Base-by-base conservation (phyloP, 768 basidiomycete genomes). In the Tubosaeta brunneosetosa region DNA sequence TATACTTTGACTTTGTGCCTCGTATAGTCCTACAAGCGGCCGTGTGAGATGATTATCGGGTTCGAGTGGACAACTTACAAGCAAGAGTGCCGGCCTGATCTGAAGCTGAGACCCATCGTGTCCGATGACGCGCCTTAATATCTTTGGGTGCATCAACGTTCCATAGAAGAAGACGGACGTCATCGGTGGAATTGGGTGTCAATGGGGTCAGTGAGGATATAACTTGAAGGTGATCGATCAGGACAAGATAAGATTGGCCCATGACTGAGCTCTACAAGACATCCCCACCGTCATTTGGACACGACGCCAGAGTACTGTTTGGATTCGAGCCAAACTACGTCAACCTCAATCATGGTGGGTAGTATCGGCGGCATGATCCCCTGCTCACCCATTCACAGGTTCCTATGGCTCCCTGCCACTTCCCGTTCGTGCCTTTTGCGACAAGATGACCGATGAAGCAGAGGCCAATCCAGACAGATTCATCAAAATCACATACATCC, bases 61-160 rank as follows among this genome's bases (percentile, higher is more conserved):
- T 29, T 11, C 25, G 27, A 36, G 14, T 10, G 16, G 14, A 41
- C 17, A 44, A 19, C 83, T 64, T 55, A 91, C 91, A 62, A 80
- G 72, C 8, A 97, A 66, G 7, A 94, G 64, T 6, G 91, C 93
- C 36, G 89, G 84, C 55, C 83, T 83, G 42, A 89, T 78, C 48
- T 80, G 64, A 3, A 95, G 74, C 55, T 84, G 73, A 8, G 71
- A 60, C 8, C 86, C 88, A 42, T 83, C 73, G 60, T 88, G 84
- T 7, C 76, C 75, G 41, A 97, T 82, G 7, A 97, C 92, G 17
- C 84, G 74, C 52, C 75, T 79, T 36, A 97, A 73, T 61, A 97
- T 87, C 46, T 80, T 80, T 6, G 93, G 92, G 61, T 94, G 91
- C 77, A 94, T 84, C 19, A 97, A 73, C 0, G 91, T 95, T 12